Evolutionary conservation across 106 monocot species (phyloP).

Genomic region (Dendrobium catenatum): DNA sequence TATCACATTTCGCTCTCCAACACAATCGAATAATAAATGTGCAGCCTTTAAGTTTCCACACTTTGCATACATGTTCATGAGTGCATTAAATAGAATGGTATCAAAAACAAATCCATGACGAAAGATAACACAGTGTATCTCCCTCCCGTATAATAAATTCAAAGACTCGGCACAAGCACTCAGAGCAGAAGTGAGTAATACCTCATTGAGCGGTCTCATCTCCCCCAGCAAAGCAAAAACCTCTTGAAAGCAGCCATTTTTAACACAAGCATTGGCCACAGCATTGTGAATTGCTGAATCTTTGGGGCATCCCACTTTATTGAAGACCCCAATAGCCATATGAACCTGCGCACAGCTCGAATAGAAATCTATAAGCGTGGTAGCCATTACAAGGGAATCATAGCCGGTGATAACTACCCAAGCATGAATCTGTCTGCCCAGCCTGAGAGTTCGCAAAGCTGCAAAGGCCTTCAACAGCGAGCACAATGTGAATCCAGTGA

Average conservation of each 20-base stretch:
- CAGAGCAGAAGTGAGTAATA: conserved; percentile 22
- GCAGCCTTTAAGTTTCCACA: conserved; percentile 25
- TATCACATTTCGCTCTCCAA: conserved; percentile 22
- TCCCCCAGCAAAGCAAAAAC: conserved; percentile 21
- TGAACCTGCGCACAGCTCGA: conserved; percentile 22
- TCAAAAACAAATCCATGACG: conserved; percentile 20
- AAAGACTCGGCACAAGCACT: conserved; percentile 22
- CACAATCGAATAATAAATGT: conserved; percentile 9
- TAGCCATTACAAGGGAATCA: conserved; percentile 22
- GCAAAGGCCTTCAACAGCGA: conserved; percentile 36
- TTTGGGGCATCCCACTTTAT: conserved; percentile 12
- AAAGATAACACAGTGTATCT: conserved; percentile 30
- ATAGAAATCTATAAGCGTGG: conserved; percentile 31
- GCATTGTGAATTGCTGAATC: conserved; percentile 26
- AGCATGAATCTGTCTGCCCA: conserved; percentile 34
- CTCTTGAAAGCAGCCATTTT: conserved; percentile 19
- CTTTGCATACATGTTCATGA: conserved; percentile 45
- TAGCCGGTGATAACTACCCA: conserved; percentile 6
- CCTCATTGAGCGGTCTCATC: conserved; percentile 10
- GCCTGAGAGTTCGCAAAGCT: neutral
- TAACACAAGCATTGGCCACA: conserved; percentile 19
- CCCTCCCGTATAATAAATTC: conserved; percentile 27
- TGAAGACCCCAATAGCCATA: conserved; percentile 22
- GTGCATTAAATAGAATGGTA: conserved; percentile 27
- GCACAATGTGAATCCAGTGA: conserved; percentile 34